phyloP scores from a whole-genome alignment of 257 asterid genomes.

The Salvia hispanica region DNA sequence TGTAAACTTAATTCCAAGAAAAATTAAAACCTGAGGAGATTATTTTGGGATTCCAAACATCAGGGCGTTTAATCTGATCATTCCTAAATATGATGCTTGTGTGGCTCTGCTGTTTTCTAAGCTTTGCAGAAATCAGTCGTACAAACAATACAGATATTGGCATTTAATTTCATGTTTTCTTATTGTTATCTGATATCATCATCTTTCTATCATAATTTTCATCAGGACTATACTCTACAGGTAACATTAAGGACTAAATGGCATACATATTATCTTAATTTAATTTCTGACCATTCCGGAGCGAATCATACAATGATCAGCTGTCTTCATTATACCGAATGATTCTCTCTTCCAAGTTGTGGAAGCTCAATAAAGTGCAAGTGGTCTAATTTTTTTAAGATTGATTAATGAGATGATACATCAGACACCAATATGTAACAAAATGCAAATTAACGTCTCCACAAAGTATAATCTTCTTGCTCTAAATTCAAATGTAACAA shows the following conservation, averaged over 20 bases:
- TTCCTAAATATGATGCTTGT: not conserved
- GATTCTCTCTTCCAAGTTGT: slow-evolving; percentile 8
- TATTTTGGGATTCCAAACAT: not conserved
- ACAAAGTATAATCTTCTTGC: not conserved
- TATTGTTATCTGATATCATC: not conserved
- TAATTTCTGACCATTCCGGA: slow-evolving; percentile 1
- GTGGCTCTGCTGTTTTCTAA: slow-evolving; percentile 17
- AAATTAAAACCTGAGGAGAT: too few relatives aligned
- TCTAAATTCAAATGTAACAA: not conserved
- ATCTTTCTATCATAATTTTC: slow-evolving; percentile 1
- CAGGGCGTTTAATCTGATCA: not conserved
- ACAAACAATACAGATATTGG: slow-evolving; percentile 12
- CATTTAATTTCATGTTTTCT: slow-evolving; percentile 1
- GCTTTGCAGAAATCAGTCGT: not conserved
- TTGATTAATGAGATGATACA: not conserved
- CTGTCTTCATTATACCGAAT: slow-evolving; percentile 12
- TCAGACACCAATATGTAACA: not conserved
- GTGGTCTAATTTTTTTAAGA: not conserved
- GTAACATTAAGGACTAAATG: not conserved
- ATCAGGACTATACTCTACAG: not conserved
- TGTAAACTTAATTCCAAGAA: not conserved
- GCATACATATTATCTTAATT: not conserved
- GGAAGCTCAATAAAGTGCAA: slow-evolving; percentile 2
- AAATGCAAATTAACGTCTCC: not conserved
- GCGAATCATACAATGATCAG: slow-evolving; percentile 15